Base-by-base conservation (phyloP, 2,329 filamentous ascomycete species). In the Acarospora socialis region DNA sequence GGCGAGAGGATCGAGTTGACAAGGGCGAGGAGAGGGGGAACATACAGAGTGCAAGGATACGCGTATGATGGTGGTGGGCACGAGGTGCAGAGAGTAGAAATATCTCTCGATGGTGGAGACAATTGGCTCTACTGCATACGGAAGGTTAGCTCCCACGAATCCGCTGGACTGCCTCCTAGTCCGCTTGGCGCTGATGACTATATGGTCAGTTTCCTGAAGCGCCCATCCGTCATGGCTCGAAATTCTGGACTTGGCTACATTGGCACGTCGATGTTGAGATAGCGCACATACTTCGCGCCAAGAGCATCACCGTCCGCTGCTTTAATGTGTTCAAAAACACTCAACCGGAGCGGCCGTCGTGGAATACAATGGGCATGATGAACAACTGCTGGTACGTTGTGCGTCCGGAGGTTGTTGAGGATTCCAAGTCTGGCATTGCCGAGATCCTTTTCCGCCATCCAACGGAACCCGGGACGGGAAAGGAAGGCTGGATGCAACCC, bases 341-440 rank as follows among this genome's bases (percentile, higher is more conserved):
- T 1, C 64, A 69, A 38, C 64, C 65, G 1, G 43, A 55, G 35
- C 46, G 54, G 13, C 52, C 54, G 3, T 49, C 46, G 4, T 68
- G 64, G 64, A 68, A 66, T 36, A 51, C 63, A 1, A 55, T 62
- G 57, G 63, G 59, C 7, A 66, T 68, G 61, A 67, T 69, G 64
- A 69, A 68, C 45, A 68, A 68, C 26, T 59, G 57, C 37, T 64
- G 59, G 58, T 67, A 67, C 38, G 37, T 46, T 1, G 57, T 68
- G 9, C 57, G 55, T 27, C 46, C 56, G 0, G 54, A 60, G 21
- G 53, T 60, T 3, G 34, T 47, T 0, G 46, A 53, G n/a, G 46
- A 49, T 9, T 38, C 47, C 10, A 42, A 56, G 2, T 46, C 50
- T 7, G 46, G 51, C 1, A 42, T 44, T 4, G 40, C 54, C 2